These are phyloP conservation scores for Bisporella sp. DNA, from an alignment of 2,329 filamentous ascomycete species.

Conservation along the genomic window DNA sequence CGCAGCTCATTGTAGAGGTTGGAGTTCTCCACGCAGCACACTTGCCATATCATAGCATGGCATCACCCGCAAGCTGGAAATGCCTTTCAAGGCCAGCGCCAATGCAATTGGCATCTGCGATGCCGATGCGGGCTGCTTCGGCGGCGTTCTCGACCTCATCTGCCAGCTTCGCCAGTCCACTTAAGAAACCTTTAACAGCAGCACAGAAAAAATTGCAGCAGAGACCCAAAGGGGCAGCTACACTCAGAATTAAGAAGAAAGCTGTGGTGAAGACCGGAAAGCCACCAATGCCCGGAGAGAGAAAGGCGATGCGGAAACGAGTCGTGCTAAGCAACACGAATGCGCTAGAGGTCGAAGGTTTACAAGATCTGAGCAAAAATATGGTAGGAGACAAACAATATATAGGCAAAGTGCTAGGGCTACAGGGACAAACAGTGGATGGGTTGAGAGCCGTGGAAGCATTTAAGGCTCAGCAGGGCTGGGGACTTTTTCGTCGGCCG, in stretches of 20 bases:
- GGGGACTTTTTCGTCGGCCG: constrained; percentile 78
- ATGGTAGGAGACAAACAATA: constrained; percentile 42
- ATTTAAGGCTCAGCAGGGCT: constrained; percentile 86
- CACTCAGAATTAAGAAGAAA: constrained; percentile 42
- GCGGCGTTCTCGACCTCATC: constrained; percentile 21
- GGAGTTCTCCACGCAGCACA: neutral
- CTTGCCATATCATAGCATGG: constrained; percentile 33
- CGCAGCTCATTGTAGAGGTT: no score
- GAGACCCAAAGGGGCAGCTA: constrained; percentile 12
- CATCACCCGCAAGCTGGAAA: constrained; percentile 50
- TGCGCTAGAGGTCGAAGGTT: constrained; percentile 67
- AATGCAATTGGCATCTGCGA: constrained; percentile 35
- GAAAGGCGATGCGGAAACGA: constrained; percentile 79
- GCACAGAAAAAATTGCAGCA: constrained; percentile 2
- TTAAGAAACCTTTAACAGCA: neutral
- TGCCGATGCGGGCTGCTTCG: constrained; percentile 21
- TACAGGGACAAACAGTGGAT: constrained; percentile 68
- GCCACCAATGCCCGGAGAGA: constrained; percentile 67
- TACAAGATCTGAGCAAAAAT: constrained; percentile 52
- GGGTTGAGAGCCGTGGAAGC: constrained; percentile 76
- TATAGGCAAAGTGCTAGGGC: constrained; percentile 56
- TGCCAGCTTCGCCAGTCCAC: constrained; percentile 13
- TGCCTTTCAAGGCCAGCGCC: constrained; percentile 43
- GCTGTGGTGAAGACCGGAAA: constrained; percentile 28
- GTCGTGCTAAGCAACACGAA: constrained; percentile 93